These are phyloP conservation scores for Mycena maculata DNA, from an alignment of 768 basidiomycete species.

Conservation along the genomic window DNA sequence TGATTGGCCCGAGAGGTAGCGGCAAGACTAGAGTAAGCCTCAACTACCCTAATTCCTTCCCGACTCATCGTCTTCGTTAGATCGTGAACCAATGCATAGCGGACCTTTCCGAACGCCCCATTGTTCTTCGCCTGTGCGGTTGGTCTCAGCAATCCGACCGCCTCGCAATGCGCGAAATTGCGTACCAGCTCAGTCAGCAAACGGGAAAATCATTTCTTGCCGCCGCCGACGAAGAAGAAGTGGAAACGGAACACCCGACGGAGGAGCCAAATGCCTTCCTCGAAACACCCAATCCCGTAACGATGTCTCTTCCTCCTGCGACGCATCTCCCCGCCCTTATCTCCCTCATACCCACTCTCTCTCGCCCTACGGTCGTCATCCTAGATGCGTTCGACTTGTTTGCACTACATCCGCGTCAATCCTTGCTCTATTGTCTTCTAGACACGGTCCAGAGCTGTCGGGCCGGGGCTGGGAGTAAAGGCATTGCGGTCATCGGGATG, in stretches of 20 bases:
- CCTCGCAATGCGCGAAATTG: conserved; percentile 92
- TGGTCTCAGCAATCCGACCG: conserved; percentile 88
- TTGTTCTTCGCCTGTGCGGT: conserved; percentile 87
- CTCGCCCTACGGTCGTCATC: conserved; percentile 83
- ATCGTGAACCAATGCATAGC: conserved; percentile 69
- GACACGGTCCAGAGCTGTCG: conserved; percentile 93
- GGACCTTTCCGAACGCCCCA: conserved; percentile 60
- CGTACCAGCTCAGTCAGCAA: conserved; percentile 82
- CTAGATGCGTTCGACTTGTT: conserved; percentile 96
- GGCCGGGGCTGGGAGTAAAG: conserved; percentile 66
- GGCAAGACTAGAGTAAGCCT: conserved; percentile 82
- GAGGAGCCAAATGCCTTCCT: conserved; percentile 62
- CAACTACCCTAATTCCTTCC: neutral
- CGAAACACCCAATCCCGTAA: conserved; percentile 44
- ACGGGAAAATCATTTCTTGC: conserved; percentile 70
- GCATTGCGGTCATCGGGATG: conserved; percentile 87
- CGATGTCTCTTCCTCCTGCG: conserved; percentile 65
- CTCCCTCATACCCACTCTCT: conserved; percentile 80
- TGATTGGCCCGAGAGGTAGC: conserved; percentile 86
- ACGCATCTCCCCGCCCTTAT: conserved; percentile 81
- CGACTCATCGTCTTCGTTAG: conserved; percentile 47
- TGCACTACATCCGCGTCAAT: conserved; percentile 90
- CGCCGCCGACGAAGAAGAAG: conserved; percentile 48
- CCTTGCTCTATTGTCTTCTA: conserved; percentile 92
- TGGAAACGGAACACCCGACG: conserved; percentile 44